These are phyloP conservation scores for Pogostemon cablin DNA, from an alignment of 257 asterid species.

Conservation along the genomic window DNA sequence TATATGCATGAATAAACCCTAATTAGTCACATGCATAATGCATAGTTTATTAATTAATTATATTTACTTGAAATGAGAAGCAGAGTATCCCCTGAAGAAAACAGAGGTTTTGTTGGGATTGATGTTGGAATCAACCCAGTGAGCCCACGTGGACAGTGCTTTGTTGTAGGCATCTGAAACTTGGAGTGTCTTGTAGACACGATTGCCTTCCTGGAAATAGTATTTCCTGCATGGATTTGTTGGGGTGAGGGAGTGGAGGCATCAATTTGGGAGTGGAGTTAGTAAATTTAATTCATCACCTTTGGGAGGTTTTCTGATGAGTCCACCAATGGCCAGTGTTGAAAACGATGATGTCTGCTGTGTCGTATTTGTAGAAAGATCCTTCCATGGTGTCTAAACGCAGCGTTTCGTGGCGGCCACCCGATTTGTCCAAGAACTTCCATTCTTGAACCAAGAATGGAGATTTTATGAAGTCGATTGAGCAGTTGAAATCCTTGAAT, in stretches of 20 bases:
- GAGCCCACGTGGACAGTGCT: slow-evolving; percentile 65
- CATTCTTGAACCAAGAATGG: slow-evolving; percentile 70
- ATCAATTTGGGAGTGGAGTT: too few species aligned
- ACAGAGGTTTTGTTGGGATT: slow-evolving; percentile 47
- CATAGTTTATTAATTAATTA: not conserved
- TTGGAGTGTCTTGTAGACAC: slow-evolving; percentile 42
- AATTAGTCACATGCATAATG: not conserved
- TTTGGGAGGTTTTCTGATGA: slow-evolving; percentile 52
- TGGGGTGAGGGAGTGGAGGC: not conserved
- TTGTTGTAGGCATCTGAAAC: slow-evolving; percentile 52
- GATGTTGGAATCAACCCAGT: slow-evolving; percentile 60
- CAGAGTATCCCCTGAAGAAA: slow-evolving; percentile 59
- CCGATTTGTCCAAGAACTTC: slow-evolving; percentile 45
- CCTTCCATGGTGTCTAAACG: slow-evolving; percentile 54
- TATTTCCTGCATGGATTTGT: slow-evolving; percentile 38
- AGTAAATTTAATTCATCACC: slow-evolving; percentile 33
- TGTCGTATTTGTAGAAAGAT: slow-evolving; percentile 41
- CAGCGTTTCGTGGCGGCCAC: slow-evolving; percentile 55
- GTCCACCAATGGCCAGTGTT: slow-evolving; percentile 91
- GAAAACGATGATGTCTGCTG: slow-evolving; percentile 64
- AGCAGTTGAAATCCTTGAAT: slow-evolving; percentile 60
- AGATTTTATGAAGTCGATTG: slow-evolving; percentile 59
- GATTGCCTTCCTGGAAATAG: slow-evolving; percentile 65
- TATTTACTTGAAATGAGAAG: slow-evolving; percentile 70
- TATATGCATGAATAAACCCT: not conserved